Evolutionary conservation across 2,329 filamentous ascomycete species (phyloP).

Genomic region (Penicillium sp.): DNA sequence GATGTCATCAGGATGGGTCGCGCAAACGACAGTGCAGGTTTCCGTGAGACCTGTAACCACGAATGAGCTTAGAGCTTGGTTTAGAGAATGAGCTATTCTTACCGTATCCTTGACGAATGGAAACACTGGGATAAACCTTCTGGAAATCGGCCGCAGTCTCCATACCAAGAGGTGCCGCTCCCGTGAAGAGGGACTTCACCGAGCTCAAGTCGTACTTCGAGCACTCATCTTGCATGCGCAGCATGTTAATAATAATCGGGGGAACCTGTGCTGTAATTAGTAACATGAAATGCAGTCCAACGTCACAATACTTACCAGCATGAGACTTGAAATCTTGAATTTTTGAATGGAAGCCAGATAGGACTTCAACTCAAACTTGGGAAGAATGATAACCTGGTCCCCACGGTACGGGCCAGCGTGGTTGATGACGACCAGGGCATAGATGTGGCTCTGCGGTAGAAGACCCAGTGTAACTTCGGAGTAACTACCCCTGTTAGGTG

Average conservation of each 20-base stretch:
- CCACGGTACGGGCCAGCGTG: slow-evolving; percentile 67
- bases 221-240: slow-evolving; percentile 61
- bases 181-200: slow-evolving; percentile 65
- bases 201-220: slow-evolving; percentile 70
- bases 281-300: background rate
- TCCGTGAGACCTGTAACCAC: slow-evolving; percentile 68
- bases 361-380: slow-evolving; percentile 69
- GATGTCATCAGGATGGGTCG: slow-evolving; percentile 59
- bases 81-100: background rate
- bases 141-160: slow-evolving; percentile 67
- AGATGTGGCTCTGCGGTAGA: slow-evolving; percentile 81
- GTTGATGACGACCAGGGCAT: slow-evolving; percentile 69
- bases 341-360: slow-evolving; percentile 64
- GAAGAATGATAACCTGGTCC: slow-evolving; percentile 68
- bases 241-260: slow-evolving; percentile 75
- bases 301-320: slow-evolving; percentile 52
- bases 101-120: slow-evolving; percentile 71
- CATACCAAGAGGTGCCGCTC: slow-evolving; percentile 73
- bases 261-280: slow-evolving; percentile 56
- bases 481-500: slow-evolving; percentile 39
- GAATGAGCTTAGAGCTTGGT: background rate
- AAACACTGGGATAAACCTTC: slow-evolving; percentile 62
- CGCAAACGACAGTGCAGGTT: slow-evolving; percentile 67
- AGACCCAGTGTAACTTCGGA: slow-evolving; percentile 63
- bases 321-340: slow-evolving; percentile 67